phyloP scores from a whole-genome alignment of 2,329 filamentous ascomycete genomes.

The Chaetomium sp. region DNA sequence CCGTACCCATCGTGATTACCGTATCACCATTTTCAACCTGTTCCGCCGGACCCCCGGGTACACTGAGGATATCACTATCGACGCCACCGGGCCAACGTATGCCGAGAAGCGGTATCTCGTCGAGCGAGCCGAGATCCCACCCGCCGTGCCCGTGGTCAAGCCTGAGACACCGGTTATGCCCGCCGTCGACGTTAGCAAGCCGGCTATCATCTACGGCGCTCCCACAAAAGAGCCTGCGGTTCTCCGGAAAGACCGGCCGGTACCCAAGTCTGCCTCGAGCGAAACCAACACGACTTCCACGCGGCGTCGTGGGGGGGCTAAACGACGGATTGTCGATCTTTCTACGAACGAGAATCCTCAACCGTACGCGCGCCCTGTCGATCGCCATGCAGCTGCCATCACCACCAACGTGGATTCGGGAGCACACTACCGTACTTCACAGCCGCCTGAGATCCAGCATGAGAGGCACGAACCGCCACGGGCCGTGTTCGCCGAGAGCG shows the following conservation, averaged over 20 bases:
- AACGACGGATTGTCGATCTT: conserved; percentile 59
- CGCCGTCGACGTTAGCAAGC: conserved; percentile 61
- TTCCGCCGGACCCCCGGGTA: conserved; percentile 88
- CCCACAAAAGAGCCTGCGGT: conserved; percentile 42
- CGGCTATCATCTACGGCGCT: conserved; percentile 50
- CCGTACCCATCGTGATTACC: conserved; percentile 76
- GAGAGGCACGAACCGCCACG: conserved; percentile 32
- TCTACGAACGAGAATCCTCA: conserved; percentile 43
- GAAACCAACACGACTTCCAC: conserved; percentile 54
- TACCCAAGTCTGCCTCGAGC: conserved; percentile 47
- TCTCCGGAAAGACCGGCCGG: conserved; percentile 54
- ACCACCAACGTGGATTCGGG: conserved; percentile 22
- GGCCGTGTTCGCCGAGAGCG: conserved; percentile 26
- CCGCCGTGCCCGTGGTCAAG: conserved; percentile 72
- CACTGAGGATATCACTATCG: conserved; percentile 83
- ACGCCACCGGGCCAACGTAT: conserved; percentile 75
- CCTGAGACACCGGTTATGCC: conserved; percentile 56
- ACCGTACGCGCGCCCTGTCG: conserved; percentile 25
- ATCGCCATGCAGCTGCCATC: conserved; percentile 24
- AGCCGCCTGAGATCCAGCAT: conserved; percentile 34
- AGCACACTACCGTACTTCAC: conserved; percentile 42
- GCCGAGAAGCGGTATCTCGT: conserved; percentile 77
- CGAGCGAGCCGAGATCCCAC: conserved; percentile 70
- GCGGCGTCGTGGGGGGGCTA: conserved; percentile 53
- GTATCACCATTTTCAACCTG: conserved; percentile 89